phyloP scores from a whole-genome alignment of 2,329 filamentous ascomycete species.

The Beauveria medogensis region DNA sequence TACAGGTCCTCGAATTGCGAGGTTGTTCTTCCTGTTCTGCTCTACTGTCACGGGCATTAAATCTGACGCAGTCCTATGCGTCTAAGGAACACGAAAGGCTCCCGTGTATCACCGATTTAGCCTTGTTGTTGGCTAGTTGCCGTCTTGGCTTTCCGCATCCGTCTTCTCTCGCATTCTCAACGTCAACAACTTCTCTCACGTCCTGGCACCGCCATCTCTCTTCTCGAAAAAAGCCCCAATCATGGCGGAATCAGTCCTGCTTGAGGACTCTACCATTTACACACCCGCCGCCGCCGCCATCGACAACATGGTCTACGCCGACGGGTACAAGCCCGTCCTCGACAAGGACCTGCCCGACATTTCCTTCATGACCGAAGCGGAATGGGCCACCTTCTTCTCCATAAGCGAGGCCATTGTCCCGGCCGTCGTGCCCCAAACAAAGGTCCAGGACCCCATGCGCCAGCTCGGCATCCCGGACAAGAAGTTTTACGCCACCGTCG shows the following conservation, averaged over 20 bases:
- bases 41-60: background rate
- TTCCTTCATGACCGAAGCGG: conserved; percentile 35
- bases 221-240: no score
- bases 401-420: conserved; percentile 54
- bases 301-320: background rate
- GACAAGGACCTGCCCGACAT: conserved; percentile 15
- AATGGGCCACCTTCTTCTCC: conserved; percentile 48
- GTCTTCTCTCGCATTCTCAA: background rate
- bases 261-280: conserved; percentile 6
- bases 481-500: conserved; percentile 41
- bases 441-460: conserved; percentile 27
- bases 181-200: background rate
- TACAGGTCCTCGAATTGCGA: background rate
- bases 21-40: background rate
- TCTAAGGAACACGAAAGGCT: background rate
- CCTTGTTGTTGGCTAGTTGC: background rate
- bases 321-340: conserved; percentile 3
- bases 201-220: no score
- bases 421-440: conserved; percentile 40
- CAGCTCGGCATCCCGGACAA: conserved; percentile 40
- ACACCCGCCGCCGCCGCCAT: background rate
- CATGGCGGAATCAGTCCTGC: conserved; percentile 5
- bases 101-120: background rate
- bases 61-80: background rate
- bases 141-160: background rate